These are phyloP conservation scores for Vicia sativa DNA, from an alignment of 306 rosid genomes.

Conservation along the genomic window DNA sequence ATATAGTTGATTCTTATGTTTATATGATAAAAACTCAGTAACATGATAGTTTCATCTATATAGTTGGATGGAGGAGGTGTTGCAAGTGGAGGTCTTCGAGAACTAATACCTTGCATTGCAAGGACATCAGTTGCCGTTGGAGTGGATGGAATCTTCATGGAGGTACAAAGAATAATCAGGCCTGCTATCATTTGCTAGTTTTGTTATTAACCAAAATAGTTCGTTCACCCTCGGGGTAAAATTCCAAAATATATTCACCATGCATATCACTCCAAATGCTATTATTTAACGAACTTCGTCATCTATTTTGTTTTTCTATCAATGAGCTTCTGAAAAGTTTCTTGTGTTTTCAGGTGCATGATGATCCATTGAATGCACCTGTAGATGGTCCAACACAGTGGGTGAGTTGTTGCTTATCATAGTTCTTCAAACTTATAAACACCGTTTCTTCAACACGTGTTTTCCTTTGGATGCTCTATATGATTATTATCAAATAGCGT, in stretches of 20 bases:
- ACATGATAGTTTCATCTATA: slow-evolving; percentile 37
- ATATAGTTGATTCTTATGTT: slow-evolving; percentile 24
- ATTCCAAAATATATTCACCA: not conserved
- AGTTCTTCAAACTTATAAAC: slow-evolving; percentile 15
- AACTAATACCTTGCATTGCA: slow-evolving; percentile 93
- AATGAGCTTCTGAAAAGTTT: slow-evolving; percentile 30
- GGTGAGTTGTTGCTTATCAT: slow-evolving; percentile 56
- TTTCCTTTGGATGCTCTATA: no score
- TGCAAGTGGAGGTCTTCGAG: slow-evolving; percentile 98
- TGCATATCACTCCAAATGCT: slow-evolving; percentile 3
- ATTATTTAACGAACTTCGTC: slow-evolving; percentile 11
- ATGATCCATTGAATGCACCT: slow-evolving; percentile 91
- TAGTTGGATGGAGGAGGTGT: slow-evolving; percentile 98
- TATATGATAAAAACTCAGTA: slow-evolving; percentile 12
- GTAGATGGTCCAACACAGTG: slow-evolving; percentile 98
- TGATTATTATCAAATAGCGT: no score
- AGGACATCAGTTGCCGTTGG: slow-evolving; percentile 97
- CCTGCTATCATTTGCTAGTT: slow-evolving; percentile 6
- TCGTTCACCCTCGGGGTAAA: not conserved
- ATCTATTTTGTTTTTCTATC: slow-evolving; percentile 29
- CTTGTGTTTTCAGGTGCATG: slow-evolving; percentile 72
- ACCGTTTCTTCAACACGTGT: slow-evolving; percentile 17
- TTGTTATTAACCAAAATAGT: slow-evolving; percentile 18
- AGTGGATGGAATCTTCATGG: slow-evolving; percentile 98
- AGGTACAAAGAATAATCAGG: slow-evolving; percentile 54